Evolutionary conservation across 2,329 filamentous ascomycete genomes (phyloP).

Genomic region (Metarhizium guizhouense): DNA sequence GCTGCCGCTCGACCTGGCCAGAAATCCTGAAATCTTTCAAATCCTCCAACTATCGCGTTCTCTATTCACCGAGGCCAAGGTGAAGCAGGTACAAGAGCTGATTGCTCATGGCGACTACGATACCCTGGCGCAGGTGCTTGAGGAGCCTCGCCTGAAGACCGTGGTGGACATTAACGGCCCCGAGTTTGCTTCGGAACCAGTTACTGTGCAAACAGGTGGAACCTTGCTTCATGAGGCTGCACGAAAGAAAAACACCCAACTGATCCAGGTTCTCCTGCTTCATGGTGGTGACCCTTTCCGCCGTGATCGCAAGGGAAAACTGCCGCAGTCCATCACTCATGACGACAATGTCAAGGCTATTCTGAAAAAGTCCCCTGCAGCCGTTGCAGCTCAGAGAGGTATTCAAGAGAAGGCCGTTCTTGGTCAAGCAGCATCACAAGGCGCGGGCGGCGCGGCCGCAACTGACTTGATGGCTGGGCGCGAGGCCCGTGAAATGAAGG

Average conservation of each 20-base stretch:
- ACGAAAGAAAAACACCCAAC: conserved; percentile 71
- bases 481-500: conserved; percentile 94
- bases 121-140: conserved; percentile 66
- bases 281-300: conserved; percentile 96
- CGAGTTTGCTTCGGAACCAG: conserved; percentile 74
- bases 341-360: conserved; percentile 84
- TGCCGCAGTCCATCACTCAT: conserved; percentile 93
- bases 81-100: conserved; percentile 74
- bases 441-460: conserved; percentile 38
- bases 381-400: conserved; percentile 84
- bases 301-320: conserved; percentile 86
- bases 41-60: conserved; percentile 84
- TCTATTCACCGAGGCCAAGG: conserved; percentile 78
- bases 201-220: conserved; percentile 73
- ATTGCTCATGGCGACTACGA: conserved; percentile 68
- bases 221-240: conserved; percentile 91
- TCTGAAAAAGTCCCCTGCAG: conserved; percentile 88
- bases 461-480: conserved; percentile 62
- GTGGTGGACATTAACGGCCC: conserved; percentile 87
- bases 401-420: conserved; percentile 97
- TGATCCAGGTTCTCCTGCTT: conserved; percentile 83
- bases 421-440: conserved; percentile 57
- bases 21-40: conserved; percentile 92
- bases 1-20: conserved; percentile 77
- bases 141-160: conserved; percentile 77